Percentiles rank a stretch among this genome's conserved stretches.
These are phyloP conservation scores for Ceratorhiza oryzae-sativae DNA, from an alignment of 1,284 basidiomycete genomes.

Conservation along the genomic window DNA sequence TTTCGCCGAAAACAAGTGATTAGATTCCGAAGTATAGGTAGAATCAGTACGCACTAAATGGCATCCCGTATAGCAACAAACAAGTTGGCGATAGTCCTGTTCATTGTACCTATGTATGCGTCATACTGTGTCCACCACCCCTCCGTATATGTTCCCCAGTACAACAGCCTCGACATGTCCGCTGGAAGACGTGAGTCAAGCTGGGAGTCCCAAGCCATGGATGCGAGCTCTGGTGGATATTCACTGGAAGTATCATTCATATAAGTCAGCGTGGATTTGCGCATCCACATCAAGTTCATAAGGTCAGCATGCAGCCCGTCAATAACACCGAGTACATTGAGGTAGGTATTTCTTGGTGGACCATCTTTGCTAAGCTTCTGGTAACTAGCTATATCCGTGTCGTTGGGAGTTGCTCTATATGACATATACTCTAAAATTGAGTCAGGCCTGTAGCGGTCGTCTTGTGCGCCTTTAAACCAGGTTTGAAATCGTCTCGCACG, in stretches of 20 bases:
- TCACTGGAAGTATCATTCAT: not conserved
- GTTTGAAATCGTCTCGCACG: not conserved
- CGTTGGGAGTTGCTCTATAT: not conserved
- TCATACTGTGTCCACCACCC: slow-evolving; percentile 8
- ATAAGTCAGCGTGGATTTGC: not conserved
- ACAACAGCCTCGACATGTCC: not conserved
- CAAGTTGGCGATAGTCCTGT: not conserved
- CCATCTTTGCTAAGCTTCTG: not conserved
- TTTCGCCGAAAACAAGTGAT: not conserved
- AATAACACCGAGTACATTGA: not conserved
- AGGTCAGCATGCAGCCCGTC: not conserved
- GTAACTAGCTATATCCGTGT: not conserved
- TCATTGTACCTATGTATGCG: not conserved
- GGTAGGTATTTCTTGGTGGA: not conserved
- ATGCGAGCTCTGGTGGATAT: not conserved
- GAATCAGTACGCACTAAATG: slow-evolving; percentile 3
- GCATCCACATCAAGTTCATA: not conserved
- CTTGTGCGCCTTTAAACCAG: not conserved
- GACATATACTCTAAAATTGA: slow-evolving; percentile 9
- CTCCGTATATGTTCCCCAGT: slow-evolving; percentile 1
- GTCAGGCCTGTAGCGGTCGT: not conserved
- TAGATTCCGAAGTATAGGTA: not conserved
- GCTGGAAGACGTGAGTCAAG: not conserved
- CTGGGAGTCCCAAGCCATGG: not conserved
- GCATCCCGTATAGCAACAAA: slow-evolving; percentile 16